phyloP scores from a whole-genome alignment of 2,329 filamentous ascomycete species.

The Ophiostoma ips region DNA sequence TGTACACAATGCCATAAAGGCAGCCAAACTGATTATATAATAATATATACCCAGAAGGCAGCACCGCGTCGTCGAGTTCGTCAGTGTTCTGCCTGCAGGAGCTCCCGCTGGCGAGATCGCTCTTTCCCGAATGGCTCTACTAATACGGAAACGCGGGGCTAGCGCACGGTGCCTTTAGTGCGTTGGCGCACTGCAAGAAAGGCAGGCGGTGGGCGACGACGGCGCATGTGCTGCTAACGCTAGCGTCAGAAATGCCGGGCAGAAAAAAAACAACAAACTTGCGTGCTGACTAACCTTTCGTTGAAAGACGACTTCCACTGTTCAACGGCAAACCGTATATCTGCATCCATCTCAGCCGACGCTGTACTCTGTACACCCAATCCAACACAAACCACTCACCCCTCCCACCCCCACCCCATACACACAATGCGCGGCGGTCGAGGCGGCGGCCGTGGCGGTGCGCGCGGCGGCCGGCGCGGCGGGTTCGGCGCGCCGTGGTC shows the following conservation, averaged over 20 bases:
- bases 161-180: neutral
- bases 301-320: too few relatives aligned
- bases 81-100: too few relatives aligned
- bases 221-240: neutral
- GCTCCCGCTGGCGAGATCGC: neutral
- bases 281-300: neutral
- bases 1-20: neutral
- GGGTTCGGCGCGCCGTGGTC: constrained; percentile 33
- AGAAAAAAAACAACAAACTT: constrained; percentile 3
- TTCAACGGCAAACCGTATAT: too few relatives aligned
- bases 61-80: neutral
- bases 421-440: constrained; percentile 6
- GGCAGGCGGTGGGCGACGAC: constrained; percentile 7
- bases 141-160: constrained; percentile 6
- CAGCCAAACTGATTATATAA: neutral
- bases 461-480: constrained; percentile 34
- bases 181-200: neutral
- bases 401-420: neutral
- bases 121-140: neutral
- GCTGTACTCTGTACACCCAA: neutral
- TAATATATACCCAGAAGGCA: neutral
- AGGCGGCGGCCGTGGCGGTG: constrained; percentile 32
- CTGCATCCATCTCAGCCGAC: too few relatives aligned
- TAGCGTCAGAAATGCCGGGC: constrained; percentile 3
- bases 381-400: neutral